Evolutionary conservation across 202 grass and related monocot species (phyloP), one percentile per base, ranked within the genome.

Genomic region (Panicum hallii): DNA sequence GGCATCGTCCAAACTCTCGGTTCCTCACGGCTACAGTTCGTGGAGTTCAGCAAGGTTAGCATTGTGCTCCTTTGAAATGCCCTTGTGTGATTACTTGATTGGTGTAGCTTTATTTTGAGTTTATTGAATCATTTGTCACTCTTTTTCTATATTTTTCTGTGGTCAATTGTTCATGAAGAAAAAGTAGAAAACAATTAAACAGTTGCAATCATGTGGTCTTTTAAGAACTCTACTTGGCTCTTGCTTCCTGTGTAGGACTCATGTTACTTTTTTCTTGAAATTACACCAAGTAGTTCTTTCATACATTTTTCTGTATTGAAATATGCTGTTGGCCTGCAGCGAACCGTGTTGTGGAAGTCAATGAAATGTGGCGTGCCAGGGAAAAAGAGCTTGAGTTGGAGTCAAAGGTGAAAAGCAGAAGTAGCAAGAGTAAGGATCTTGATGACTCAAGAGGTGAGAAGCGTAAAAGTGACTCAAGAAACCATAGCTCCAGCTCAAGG

Each of bases 11-110:
- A 46, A 98, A 98, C 82, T 95, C 95, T 13, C 87, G 95, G 17
- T 97, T 97, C 46, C 95, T 97, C 22, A 94, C 95, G 56, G 95
- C 95, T 4, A 97, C 95, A 69, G 87, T 97, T 75, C 92, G 90
- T 75, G 95, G 95, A 84, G 92, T 94, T 76, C 92, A 97, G 47
- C 95, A 97, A 97, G 92, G 95, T 97, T 84, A 85, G 81, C 52
- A 80, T 57, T 67, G 43, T n/a, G 20, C 52, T 81, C 23, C 38
- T 74, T 48, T 65, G 79, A 48, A 49, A 52, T 69, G 13, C 65
- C 22, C 30, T 80, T 16, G 17, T 70, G 50, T 69, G 69, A 53
- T 67, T 63, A 17, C 13, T 23, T 68, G 14, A 70, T 60, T 43
- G 71, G 5, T 70, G 34, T 3, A 66, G 2, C 23, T 77, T 5